Base-by-base conservation (phyloP, 352 stramenopile genomes). In the Albugo laibachii region DNA sequence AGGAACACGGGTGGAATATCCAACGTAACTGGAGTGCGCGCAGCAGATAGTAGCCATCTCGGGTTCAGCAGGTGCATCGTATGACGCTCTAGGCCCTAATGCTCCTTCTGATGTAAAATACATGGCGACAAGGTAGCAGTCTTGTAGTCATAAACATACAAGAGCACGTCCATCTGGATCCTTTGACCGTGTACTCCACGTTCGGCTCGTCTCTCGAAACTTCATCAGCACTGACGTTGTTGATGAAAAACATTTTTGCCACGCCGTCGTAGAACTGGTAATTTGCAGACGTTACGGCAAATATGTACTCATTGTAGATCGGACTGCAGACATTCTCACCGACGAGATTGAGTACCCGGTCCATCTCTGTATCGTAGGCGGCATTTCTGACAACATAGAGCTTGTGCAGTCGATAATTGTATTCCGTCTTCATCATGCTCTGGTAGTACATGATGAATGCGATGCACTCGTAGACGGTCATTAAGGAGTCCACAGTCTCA, bases 371-470 rank as follows among this genome's bases (percentile, higher is more conserved):
- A 10, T 57, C 43, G 15, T 46, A 58, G 1, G 49, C 58, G 38
- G 40, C 18, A 12, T 54, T 21, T 13, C 45, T 36, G 0, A 59
- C 42, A 20, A 50, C 14, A 10, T 14, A 41, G 1, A 50, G 12
- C 18, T 56, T 56, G 36, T 54, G 36, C 6, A 64, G 24, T 11
- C 34, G 20, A 18, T 54, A 21, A 0, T 42, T 4, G 35, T 59
- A 61, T 16, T 56, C 38, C 14, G 45, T 52, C 31, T 58, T 53
- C 14, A 47, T 27, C 14, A 53, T 15, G 1, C 10, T 37, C 38
- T 66, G 61, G 1, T 61, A 54, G 13, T 18, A 36, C 27, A 54
- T 47, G 27, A 63, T 58, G 0, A 44, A 47, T 3, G 39, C 45
- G 12, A 65, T 44, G 11, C 45, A 51, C 14, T 61, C 47, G 40